Evolutionary conservation across 495 filamentous ascomycete genomes (phyloP), one percentile per base, ranked within the genome.

Genomic region (Diplogelasinospora grovesii): DNA sequence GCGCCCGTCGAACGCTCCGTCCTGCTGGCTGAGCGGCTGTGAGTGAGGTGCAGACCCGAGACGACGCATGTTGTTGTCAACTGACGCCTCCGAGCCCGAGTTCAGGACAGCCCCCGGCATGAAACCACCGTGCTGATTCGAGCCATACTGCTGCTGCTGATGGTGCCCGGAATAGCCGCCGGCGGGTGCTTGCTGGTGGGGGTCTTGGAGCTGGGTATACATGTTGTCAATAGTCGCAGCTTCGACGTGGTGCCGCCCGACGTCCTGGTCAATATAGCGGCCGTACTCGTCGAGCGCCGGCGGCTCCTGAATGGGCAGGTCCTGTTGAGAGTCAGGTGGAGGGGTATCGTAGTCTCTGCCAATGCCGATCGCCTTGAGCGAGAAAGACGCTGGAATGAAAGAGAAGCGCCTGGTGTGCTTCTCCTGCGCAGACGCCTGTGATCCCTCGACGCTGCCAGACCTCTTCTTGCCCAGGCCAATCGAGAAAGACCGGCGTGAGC

Each of bases 341-440:
- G 58, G 56, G 2, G 59, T 50, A 4, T 53, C 42, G 9, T 70
- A 59, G 13, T 75, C 71, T 48, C 68, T 73, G 48, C 69, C 56
- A 50, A 72, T 60, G 15, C 62, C 73, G 39, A 71, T 70, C 2
- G 69, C 66, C 53, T 75, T 81, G 57, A 77, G 63, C 15, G 85
- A 89, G 59, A 92, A 85, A 4, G 77, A 82, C 5, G 72, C 57
- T 0, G 87, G 87, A 10, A 97, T 68, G 31, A 98, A 75, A 2
- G 86, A 93, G 60, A 89, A 89, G n/a, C 82, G 71, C 39, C 79
- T 48, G 32, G 56, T 56, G 10, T 69, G 69, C 53, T 76, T 79
- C 41, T 81, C 78, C 22, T 68, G 57, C n/a, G n/a, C n/a, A 14
- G 73, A 73, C 6, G 63, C 58, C 36, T 75, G 66, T 6, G 69